Base-by-base conservation (phyloP, 2,329 filamentous ascomycete genomes). In the Colletotrichum euphorbiae region DNA sequence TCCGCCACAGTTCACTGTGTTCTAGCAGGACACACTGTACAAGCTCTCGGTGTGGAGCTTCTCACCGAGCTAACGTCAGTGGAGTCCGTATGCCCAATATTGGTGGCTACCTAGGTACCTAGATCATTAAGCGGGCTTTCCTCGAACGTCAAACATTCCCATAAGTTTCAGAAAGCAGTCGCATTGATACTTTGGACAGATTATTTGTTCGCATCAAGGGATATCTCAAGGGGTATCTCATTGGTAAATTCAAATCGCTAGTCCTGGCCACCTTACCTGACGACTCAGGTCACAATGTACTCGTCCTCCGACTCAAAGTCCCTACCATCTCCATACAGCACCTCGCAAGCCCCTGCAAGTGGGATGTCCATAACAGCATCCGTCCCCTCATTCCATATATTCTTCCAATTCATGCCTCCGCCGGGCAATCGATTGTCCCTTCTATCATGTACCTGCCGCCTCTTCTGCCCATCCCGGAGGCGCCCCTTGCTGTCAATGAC, bases 311-410 rank as follows among this genome's bases (percentile, higher is more conserved):
- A 71, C 54, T 69, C 69, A 31, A 70, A 64, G 21, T 77, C 78
- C 66, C 73, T 81, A 70, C 74, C 81, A 77, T 88, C 86, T 0
- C 93, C 94, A 79, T 98, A 99, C 21, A 99, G 77, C 38, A 99
- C 90, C 81, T 99, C 94, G 76, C 95, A 98, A 2, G 98, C 95
- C 0, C 95, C 96, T 9, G 94, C 94, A 72, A 98, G 87, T 7
- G 96, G 96, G 55, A 99, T 91, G 81, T 99, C 96, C 92, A 99
- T 92, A 7, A 98, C 96, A 1, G 94, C 96, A 83, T 99, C 96
- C 0, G 96, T 99, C 17, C 96, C 94, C 73, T 93, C 90, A 75
- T 90, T 94, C 96, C 96, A 99, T 17, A 97, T 85, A 67, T 85
- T 86, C 75, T 86, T 90, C 95, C 96, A 98, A 75, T 93, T 87